Percentiles rank a stretch among this genome's conserved stretches.
phyloP scores from a whole-genome alignment of 352 stramenopile genomes.

The Elongisporangium prolatum region DNA sequence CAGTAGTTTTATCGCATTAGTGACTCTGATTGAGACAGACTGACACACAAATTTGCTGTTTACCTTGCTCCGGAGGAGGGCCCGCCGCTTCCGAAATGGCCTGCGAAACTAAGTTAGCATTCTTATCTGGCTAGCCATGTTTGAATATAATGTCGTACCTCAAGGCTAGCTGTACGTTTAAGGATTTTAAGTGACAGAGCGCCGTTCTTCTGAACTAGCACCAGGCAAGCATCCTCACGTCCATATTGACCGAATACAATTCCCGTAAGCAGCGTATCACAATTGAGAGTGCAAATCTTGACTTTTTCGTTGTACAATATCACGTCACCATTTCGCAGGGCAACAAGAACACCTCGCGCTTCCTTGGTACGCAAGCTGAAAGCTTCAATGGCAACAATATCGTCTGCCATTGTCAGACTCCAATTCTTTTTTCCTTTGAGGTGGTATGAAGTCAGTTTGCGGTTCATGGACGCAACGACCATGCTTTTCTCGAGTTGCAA shows the following conservation, averaged over 20 bases:
- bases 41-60: not conserved
- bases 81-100: slow-evolving; percentile 65
- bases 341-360: slow-evolving; percentile 77
- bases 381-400: slow-evolving; percentile 78
- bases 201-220: slow-evolving; percentile 75
- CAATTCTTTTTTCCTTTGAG: slow-evolving; percentile 91
- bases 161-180: slow-evolving; percentile 78
- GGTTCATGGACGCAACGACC: slow-evolving; percentile 85
- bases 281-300: slow-evolving; percentile 66
- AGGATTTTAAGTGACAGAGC: slow-evolving; percentile 87
- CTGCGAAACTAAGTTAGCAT: slow-evolving; percentile 1
- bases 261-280: slow-evolving; percentile 64
- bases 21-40: not conserved
- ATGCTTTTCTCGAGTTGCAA: slow-evolving; percentile 82
- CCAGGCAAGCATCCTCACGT: slow-evolving; percentile 81
- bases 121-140: not conserved
- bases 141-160: slow-evolving; percentile 13
- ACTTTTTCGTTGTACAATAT: slow-evolving; percentile 88
- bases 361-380: slow-evolving; percentile 77
- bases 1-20: not conserved
- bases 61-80: slow-evolving; percentile 81
- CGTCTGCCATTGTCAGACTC: slow-evolving; percentile 78
- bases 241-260: slow-evolving; percentile 87
- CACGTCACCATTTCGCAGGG: slow-evolving; percentile 80
- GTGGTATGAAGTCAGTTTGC: slow-evolving; percentile 84